Conservation (phyloP, 2,329 filamentous ascomycete species). For the Sclerotinia trifoliorum region DNA sequence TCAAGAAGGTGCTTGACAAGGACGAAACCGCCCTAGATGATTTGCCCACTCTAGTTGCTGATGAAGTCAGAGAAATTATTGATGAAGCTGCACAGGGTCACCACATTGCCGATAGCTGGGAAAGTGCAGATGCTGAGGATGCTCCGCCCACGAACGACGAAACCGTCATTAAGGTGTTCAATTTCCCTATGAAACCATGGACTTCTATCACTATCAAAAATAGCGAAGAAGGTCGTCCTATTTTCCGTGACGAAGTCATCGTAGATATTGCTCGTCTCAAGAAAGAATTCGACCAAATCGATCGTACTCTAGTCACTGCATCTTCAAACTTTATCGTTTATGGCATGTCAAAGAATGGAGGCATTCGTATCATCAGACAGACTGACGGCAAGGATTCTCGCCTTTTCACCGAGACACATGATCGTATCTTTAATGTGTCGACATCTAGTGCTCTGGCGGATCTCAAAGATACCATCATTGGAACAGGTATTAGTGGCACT, state of each 20-base stretch:
- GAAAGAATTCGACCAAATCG: slow-evolving; percentile 97
- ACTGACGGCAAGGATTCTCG: slow-evolving; percentile 90
- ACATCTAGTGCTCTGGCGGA: slow-evolving; percentile 68
- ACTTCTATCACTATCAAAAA: slow-evolving; percentile 78
- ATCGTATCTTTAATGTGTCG: slow-evolving; percentile 92
- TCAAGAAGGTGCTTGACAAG: slow-evolving; percentile 56
- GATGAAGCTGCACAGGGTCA: slow-evolving; percentile 54
- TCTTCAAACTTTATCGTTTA: slow-evolving; percentile 92
- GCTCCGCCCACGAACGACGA: slow-evolving; percentile 63
- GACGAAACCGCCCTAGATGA: slow-evolving; percentile 56
- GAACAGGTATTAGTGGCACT: slow-evolving; percentile 89
- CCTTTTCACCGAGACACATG: slow-evolving; percentile 85
- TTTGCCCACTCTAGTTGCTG: slow-evolving; percentile 52
- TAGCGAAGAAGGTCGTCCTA: slow-evolving; percentile 54
- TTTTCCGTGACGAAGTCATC: slow-evolving; percentile 75
- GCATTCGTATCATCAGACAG: slow-evolving; percentile 89
- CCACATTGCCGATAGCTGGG: slow-evolving; percentile 80
- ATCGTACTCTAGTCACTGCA: slow-evolving; percentile 87
- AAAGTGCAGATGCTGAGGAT: slow-evolving; percentile 72
- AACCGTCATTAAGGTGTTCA: slow-evolving; percentile 75
- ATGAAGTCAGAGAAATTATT: slow-evolving; percentile 57
- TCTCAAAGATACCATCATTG: slow-evolving; percentile 77
- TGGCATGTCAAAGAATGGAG: slow-evolving; percentile 88
- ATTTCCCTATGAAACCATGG: slow-evolving; percentile 96
- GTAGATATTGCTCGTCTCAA: slow-evolving; percentile 93